A percentile compares a stretch with the other conserved stretches of the same genome.
Evolutionary conservation across 768 basidiomycete species (phyloP).

Genomic region (Auricularia auricula-judae): DNA sequence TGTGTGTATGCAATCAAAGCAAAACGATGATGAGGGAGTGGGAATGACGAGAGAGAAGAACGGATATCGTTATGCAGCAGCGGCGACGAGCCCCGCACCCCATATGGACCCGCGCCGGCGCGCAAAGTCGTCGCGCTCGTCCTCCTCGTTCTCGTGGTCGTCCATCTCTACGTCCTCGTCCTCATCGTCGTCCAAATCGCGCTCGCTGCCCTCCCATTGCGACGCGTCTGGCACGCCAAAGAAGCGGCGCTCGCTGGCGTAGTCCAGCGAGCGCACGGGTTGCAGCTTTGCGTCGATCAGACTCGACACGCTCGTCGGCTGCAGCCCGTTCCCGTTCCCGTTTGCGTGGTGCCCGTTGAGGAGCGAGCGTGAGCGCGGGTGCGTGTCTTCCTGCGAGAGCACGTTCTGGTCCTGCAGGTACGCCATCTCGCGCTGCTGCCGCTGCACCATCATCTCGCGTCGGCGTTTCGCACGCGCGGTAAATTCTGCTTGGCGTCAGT

Average conservation of each 20-base stretch:
- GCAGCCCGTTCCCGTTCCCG: not conserved
- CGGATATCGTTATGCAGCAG: too few species aligned
- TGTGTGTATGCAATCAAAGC: too few species aligned
- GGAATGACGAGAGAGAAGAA: too few species aligned
- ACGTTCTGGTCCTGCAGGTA: not conserved
- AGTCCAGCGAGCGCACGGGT: not conserved
- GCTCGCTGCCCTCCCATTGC: not conserved
- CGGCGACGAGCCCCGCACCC: too few species aligned
- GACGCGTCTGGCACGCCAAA: not conserved
- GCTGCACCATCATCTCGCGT: too few species aligned
- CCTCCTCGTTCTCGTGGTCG: constrained; percentile 6
- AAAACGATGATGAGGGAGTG: too few species aligned
- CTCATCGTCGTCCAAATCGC: constrained; percentile 19
- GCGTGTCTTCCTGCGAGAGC: not conserved
- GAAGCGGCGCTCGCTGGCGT: not conserved
- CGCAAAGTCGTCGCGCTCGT: not conserved
- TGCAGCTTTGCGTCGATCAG: not conserved
- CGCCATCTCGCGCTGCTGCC: too few species aligned
- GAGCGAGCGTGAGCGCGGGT: not conserved
- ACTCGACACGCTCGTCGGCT: not conserved
- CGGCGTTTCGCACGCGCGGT: not conserved
- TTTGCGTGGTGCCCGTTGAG: not conserved
- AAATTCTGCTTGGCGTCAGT: too few species aligned
- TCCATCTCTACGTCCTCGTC: constrained; percentile 19
- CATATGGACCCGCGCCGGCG: too few species aligned